Evolutionary conservation across 306 rosid species (phyloP), one percentile per base, ranked within the genome.

Genomic region (Sechiopsis laciniata): DNA sequence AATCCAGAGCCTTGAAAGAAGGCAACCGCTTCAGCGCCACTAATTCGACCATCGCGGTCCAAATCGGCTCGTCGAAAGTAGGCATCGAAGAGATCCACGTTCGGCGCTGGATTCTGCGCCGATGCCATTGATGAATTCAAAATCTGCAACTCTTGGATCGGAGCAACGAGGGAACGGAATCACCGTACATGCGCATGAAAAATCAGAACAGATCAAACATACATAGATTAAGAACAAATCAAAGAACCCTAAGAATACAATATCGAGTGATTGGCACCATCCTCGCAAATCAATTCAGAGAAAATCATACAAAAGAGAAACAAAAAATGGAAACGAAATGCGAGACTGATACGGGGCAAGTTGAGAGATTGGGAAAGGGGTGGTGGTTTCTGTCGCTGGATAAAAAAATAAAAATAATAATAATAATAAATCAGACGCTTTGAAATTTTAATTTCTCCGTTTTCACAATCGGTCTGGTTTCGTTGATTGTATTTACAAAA

Each of bases 11-110:
- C 99, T 75, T 91, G 91, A 88, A 95, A 89, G 88, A 95, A 95
- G 52, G 90, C 73, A 32, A 95, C 99, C 21, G 99, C 97, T 83
- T 95, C 99, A 17, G 74, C 78, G 42, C 96, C 99, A 77, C 96
- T 95, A 75, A 95, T 95, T 58, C 95, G 90, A 80, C 99, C 97
- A 58, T 95, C 99, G 35, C 91, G 85, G 86, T 95, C 99, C 89
- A 89, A 88, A 89, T 95, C 99, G 59, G 99, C 99, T 5, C 89
- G 88, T 24, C 90, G 90, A 63, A 95, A 95, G 81, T 91, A 95
- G 64, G 89, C 88, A 88, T 95, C 99, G 79, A 95, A 95, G 78
- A 89, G 96, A 95, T 95, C 97, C 71, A 84, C 95, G 81, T 95
- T 91, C 79, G 89, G 72, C 67, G 89, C 81, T 21, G 61, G 90